Evolutionary conservation across 2,329 filamentous ascomycete genomes (phyloP).

Genomic region (Colletotrichum echinochloae): DNA sequence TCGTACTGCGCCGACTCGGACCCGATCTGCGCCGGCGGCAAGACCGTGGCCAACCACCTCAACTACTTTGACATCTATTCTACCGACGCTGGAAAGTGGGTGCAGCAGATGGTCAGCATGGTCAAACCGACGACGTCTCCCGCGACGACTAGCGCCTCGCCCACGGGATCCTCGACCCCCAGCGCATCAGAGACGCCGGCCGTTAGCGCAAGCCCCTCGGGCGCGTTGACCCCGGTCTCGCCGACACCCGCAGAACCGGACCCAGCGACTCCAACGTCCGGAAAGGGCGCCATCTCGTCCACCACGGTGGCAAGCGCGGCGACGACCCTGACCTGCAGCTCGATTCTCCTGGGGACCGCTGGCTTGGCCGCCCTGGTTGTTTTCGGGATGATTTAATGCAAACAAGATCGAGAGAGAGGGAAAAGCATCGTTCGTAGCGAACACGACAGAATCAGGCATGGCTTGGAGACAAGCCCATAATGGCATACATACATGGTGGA

Average conservation of each 20-base stretch:
- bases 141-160: not conserved
- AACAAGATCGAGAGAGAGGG: not conserved
- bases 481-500: not conserved
- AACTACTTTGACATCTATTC: conserved; percentile 47
- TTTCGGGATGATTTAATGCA: not conserved
- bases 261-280: not conserved
- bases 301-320: not conserved
- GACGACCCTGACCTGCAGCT: not conserved
- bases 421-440: not conserved
- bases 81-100: conserved; percentile 33
- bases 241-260: not conserved
- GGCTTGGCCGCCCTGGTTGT: not conserved
- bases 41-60: conserved; percentile 49
- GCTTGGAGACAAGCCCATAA: not conserved
- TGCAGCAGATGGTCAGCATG: conserved; percentile 23
- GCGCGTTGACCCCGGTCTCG: not conserved
- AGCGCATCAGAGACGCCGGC: conserved; percentile 1
- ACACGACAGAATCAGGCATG: not conserved
- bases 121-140: conserved; percentile 8
- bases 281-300: not conserved
- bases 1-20: conserved; percentile 53
- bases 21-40: conserved; percentile 54
- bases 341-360: not conserved
- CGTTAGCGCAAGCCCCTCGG: not conserved
- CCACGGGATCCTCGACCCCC: not conserved